Evolutionary conservation across 108 stramenopile genomes (phyloP).

Genomic region (Asterionellopsis glacialis): DNA sequence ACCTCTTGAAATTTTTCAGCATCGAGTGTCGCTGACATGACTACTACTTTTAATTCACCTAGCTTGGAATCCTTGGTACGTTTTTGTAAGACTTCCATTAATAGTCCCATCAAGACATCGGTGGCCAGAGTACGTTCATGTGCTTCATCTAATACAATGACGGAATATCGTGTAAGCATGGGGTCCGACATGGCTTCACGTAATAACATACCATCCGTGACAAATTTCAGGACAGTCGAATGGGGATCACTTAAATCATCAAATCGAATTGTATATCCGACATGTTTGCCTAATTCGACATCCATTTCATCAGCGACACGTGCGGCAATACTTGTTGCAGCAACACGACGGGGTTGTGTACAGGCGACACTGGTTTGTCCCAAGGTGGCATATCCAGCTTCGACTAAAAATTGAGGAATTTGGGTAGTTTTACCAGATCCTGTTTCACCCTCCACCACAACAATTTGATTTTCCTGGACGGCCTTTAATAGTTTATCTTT

Average conservation of each 20-base stretch:
- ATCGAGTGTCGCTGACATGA: conserved; percentile 98
- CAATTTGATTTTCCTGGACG: conserved; percentile 85
- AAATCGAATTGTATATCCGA: conserved; percentile 99
- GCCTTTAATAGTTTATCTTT: conserved; percentile 84
- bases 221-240: conserved; percentile 85
- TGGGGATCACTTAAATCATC: conserved; percentile 84
- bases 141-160: conserved; percentile 97
- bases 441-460: conserved; percentile 97
- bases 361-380: conserved; percentile 86
- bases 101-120: conserved; percentile 98
- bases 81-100: conserved; percentile 92
- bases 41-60: conserved; percentile 93
- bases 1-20: conserved; percentile 88
- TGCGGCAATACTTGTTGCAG: conserved; percentile 94
- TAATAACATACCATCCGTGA: conserved; percentile 93
- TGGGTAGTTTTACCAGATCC: conserved; percentile 93
- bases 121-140: conserved; percentile 98
- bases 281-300: conserved; percentile 90
- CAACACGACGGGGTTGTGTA: conserved; percentile 98
- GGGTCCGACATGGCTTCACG: conserved; percentile 99
- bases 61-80: conserved; percentile 61
- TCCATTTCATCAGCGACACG: conserved; percentile 99
- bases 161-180: conserved; percentile 78
- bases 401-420: conserved; percentile 95
- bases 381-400: conserved; percentile 70